These are phyloP conservation scores for Diplotaxis tenuifolia DNA, from an alignment of 345 rosid species.

Conservation along the genomic window DNA sequence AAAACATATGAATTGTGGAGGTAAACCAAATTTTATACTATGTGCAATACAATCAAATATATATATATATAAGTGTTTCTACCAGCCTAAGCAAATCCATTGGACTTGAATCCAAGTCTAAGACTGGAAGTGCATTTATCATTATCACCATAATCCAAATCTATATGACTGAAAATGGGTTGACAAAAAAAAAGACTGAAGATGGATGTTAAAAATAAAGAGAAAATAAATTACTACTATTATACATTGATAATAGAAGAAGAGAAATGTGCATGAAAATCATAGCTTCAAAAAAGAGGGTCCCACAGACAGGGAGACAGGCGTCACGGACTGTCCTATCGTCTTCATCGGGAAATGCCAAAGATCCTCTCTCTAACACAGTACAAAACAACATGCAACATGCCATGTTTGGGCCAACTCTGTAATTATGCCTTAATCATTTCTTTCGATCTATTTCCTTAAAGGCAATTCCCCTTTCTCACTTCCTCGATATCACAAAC, in stretches of 20 bases:
- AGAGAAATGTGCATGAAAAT: conserved; percentile 38
- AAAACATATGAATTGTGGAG: neutral
- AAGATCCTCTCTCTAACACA: conserved; percentile 29
- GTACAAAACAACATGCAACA: conserved; percentile 36
- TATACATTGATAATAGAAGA: conserved; percentile 8
- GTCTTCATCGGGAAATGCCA: conserved; percentile 47
- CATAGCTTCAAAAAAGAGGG: conserved; percentile 29
- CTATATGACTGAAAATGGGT: neutral
- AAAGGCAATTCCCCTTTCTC: conserved; percentile 40
- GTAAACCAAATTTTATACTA: neutral
- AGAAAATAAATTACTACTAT: no score
- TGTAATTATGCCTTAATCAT: conserved; percentile 60
- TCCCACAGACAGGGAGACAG: conserved; percentile 46
- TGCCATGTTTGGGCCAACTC: conserved; percentile 43
- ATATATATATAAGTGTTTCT: neutral
- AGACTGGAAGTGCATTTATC: neutral
- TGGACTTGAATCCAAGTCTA: conserved; percentile 16
- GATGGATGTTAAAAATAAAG: neutral
- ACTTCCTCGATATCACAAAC: conserved; percentile 27
- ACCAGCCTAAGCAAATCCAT: neutral
- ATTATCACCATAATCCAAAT: neutral
- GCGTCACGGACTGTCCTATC: conserved; percentile 72
- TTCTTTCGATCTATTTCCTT: conserved; percentile 41
- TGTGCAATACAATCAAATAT: neutral
- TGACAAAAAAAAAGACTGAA: no score